Evolutionary conservation across 306 rosid species (phyloP), one percentile per base, ranked within the genome.

Genomic region (Quercus dentata): DNA sequence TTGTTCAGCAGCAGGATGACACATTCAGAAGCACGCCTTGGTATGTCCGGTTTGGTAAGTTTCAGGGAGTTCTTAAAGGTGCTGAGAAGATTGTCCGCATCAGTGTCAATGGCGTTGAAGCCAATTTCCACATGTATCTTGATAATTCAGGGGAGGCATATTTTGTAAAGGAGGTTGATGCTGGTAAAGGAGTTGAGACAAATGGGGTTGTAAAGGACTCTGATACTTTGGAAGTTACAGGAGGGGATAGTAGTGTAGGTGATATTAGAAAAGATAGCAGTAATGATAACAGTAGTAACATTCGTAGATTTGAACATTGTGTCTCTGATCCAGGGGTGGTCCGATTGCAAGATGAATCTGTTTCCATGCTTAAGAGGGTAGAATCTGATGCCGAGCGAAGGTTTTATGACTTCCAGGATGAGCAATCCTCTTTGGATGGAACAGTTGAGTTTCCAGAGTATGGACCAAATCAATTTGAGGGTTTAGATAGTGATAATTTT

Each of bases 81-180:
- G 87, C 89, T 3, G 98, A 94, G 79, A 92, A 94, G 86, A 71
- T 91, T 80, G 98, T 94, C 49, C 65, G 76, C 30, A 90, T 94
- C 38, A 78, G 85, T 72, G 99, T 94, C 73, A 94, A 94, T 85
- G 97, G 92, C 27, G 80, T 81, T 17, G 95, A 94, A 77, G 91
- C 97, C 31, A 86, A 90, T 75, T 94, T 94, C 77, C 98, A 91
- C 64, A 94, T 94, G 99, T 89, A 85, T 82, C 97, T 94, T 75
- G 97, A 92, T 76, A 91, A 94, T 81, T 92, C 97, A 0, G 99
- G 99, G 19, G 97, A 92, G 90, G 99, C 99, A 19, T 94, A 94
- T 85, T 92, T 94, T 78, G 77, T 90, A 67, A 90, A 81, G 86
- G 99, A 91, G 86, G 90, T 82, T 65, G 91, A 91, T 79, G 76